Base-by-base conservation (phyloP, 306 rosid species). In the Herpetospermum pedunculosum region DNA sequence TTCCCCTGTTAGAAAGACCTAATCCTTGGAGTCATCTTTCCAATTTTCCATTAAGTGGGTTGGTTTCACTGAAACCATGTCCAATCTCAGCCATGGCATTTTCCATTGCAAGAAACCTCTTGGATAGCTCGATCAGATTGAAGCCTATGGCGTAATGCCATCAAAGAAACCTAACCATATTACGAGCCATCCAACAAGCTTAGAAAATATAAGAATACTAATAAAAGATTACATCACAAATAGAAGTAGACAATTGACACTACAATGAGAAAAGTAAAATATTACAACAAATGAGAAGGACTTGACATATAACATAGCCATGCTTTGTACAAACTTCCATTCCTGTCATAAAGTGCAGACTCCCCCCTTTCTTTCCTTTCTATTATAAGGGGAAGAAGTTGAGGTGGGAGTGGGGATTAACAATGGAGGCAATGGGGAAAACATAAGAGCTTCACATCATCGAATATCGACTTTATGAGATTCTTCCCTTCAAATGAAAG, bases 381-480 rank as follows among this genome's bases (percentile, higher is more conserved):
- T 14, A 2, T 14, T 13, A 32, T 32, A 48, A 18, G 68, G 23
- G 9, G 41, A 58, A 58, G 38, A 59, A 59, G 43, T 59, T 59
- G 41, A 12, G 3, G 40, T 16, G 14, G 30, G 40, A 16, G 23
- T 32, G 11, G 67, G 67, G 25, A 59, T 59, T 30, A 60, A 8
- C 68, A 16, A 34, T 64, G 49, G 28, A 34, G 34, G 3, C 7
- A 19, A 40, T 49, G 65, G 50, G 18, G 10, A 65, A 38, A 25
- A 62, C 26, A 34, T 23, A 65, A 38, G 10, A 65, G 15, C 71
- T 38, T 37, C 71, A 25, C 15, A 40, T 40, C 19, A 59, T 40
- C 15, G 23, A 70, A 43, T 59, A n/a, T 71, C 37, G 64, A 21
- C 54, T 40, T 68, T 68, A 68, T 41, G 73, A 67, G 54, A 68